These are phyloP conservation scores for Ceratobasidium sp. DNA, from an alignment of 1,284 basidiomycete genomes.

Conservation along the genomic window DNA sequence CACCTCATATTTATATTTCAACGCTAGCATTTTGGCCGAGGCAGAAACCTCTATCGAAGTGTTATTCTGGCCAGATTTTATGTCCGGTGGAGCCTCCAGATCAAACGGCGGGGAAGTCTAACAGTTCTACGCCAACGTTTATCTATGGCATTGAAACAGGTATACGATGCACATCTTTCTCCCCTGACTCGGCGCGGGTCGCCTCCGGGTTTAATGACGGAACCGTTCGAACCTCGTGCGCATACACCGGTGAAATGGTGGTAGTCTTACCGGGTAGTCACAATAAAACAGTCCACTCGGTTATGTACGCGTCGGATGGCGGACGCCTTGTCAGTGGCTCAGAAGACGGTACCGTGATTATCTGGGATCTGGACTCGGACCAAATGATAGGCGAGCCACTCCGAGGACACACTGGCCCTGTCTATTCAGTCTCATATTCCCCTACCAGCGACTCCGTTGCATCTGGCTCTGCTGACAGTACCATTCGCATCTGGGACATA, in stretches of 20 bases:
- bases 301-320: constrained; percentile 35
- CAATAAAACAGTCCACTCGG: neutral
- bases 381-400: neutral
- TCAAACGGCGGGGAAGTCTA: too few species aligned
- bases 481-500: constrained; percentile 28
- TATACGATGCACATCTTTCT: constrained; percentile 36
- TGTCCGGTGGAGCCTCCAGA: neutral
- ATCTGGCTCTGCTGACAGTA: neutral
- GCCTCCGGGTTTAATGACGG: constrained; percentile 26
- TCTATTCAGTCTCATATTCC: constrained; percentile 19
- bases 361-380: neutral
- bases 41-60: neutral
- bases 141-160: neutral
- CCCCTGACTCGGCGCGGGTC: constrained; percentile 22
- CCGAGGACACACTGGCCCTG: neutral
- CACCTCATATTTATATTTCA: constrained; percentile 13
- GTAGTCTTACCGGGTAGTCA: neutral
- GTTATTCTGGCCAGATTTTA: neutral
- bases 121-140: neutral
- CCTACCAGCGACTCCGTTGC: constrained; percentile 3
- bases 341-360: constrained; percentile 12
- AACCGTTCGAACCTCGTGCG: constrained; percentile 38
- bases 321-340: constrained; percentile 13
- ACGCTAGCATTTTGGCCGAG: constrained; percentile 10
- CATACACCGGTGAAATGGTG: neutral